A percentile compares a stretch with the other conserved stretches of the same genome.
These are phyloP conservation scores for Ceratobasidium sp. DNA, from an alignment of 1,284 basidiomycete genomes.

Conservation along the genomic window DNA sequence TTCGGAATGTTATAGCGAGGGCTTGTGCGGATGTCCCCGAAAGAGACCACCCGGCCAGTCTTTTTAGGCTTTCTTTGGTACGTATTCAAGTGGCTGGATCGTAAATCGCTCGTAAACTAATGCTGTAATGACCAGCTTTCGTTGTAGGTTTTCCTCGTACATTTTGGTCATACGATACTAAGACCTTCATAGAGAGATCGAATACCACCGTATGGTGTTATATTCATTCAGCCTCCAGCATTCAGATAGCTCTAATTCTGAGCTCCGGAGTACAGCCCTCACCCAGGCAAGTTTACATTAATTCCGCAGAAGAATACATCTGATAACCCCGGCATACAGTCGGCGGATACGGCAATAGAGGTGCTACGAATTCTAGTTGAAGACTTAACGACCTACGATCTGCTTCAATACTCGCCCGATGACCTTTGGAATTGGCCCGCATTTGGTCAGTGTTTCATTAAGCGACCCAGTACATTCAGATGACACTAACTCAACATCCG, in stretches of 20 bases:
- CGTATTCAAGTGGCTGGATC: too few relatives aligned
- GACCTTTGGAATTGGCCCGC: slow-evolving; percentile 88
- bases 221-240: slow-evolving; percentile 88
- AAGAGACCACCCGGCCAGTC: too few relatives aligned
- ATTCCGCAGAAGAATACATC: not conserved
- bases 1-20: not conserved
- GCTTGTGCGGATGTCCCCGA: too few relatives aligned
- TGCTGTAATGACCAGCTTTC: too few relatives aligned
- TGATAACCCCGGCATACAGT: slow-evolving; percentile 59
- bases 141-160: too few relatives aligned
- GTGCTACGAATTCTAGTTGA: slow-evolving; percentile 77
- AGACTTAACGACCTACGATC: slow-evolving; percentile 75
- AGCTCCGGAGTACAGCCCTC: slow-evolving; percentile 74
- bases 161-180: too few relatives aligned
- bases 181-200: too few relatives aligned
- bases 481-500: not conserved
- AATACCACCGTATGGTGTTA: slow-evolving; percentile 73
- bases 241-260: slow-evolving; percentile 75
- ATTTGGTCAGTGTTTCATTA: slow-evolving; percentile 76
- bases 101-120: too few relatives aligned
- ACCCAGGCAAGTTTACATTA: slow-evolving; percentile 65
- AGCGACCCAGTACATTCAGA: slow-evolving; percentile 57
- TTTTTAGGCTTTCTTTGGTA: too few relatives aligned
- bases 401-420: slow-evolving; percentile 86
- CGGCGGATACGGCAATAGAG: slow-evolving; percentile 76